Base-by-base conservation (phyloP, 192 early-diverging fungal genomes). In the Gaertneriomyces semiglobifer region DNA sequence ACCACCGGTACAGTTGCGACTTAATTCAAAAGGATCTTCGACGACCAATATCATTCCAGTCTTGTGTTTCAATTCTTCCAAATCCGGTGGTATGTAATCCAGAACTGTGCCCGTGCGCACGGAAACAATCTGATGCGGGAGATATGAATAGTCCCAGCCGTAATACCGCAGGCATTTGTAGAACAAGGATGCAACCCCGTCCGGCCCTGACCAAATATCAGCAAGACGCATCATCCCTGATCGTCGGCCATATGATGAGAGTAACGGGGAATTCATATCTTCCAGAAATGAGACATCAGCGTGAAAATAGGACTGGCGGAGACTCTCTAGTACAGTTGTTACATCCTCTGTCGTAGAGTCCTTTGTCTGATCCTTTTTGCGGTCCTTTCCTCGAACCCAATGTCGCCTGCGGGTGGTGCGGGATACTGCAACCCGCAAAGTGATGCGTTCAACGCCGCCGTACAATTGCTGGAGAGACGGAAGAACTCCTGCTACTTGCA, bases 1-100 rank as follows among this genome's bases (percentile, higher is more conserved):
- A 53, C 64, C 69, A 20, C 77, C 77, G 4, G 77, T 63, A 40
- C 61, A 61, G 65, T 79, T 79, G 16, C 73, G 66, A 70, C 72
- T 70, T 45, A 79, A 43, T 63, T 72, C 70, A 66, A 79, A 79
- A 39, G 77, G 77, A 46, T 79, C 77, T 56, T 79, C 77, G 18
- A 79, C 73, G 50, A 79, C 71, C 14, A 79, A 53, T 20, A 41
- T 38, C 58, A 60, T 60, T n/a, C 65, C 72, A 47, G 16, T 12
- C 19, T 38, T 54, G 33, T 11, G 18, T 44, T 20, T 57, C 60
- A 62, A 65, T 12, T 53, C 18, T n/a, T 9, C 11, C 53, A 60
- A 20, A 44, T 45, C 25, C 25, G 45, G 57, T 10, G 33, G 45
- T 53, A 43, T 16, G 46, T 42, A n/a, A 11, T 2, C 44, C 41